Percentiles rank a stretch among this genome's conserved stretches.
Evolutionary conservation across 176 grass and related monocot species (phyloP).

Genomic region (Eleusine coracana): DNA sequence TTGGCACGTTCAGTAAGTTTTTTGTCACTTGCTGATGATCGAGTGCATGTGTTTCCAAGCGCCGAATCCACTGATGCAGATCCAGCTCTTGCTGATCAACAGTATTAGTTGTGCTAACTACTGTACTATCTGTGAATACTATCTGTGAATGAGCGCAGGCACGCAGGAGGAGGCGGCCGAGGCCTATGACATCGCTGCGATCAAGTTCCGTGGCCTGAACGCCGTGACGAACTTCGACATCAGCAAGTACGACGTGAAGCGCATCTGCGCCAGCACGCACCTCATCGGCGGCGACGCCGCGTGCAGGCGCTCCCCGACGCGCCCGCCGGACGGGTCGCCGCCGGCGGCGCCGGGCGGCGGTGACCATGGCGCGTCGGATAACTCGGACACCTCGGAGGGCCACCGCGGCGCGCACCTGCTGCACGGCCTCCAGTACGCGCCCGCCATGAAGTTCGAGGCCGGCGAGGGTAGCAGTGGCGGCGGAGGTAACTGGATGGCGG

Average conservation of each 20-base stretch:
- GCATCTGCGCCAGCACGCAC: constrained; percentile 80
- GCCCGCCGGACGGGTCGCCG: neutral
- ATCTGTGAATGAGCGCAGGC: constrained; percentile 39
- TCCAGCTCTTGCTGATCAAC: too few relatives aligned
- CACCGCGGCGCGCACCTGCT: constrained; percentile 53
- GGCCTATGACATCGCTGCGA: constrained; percentile 94
- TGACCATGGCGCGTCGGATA: constrained; percentile 37
- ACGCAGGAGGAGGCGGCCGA: constrained; percentile 98
- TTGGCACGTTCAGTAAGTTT: constrained; percentile 94
- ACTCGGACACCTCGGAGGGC: constrained; percentile 37
- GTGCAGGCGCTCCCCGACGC: constrained; percentile 53
- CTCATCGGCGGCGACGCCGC: constrained; percentile 69
- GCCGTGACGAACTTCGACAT: constrained; percentile 98
- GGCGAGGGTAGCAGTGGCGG: constrained; percentile 52
- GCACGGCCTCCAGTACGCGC: constrained; percentile 50
- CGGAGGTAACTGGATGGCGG: constrained; percentile 39
- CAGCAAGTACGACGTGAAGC: constrained; percentile 89
- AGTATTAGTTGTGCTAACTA: too few relatives aligned
- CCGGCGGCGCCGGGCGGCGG: neutral
- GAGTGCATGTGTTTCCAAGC: neutral
- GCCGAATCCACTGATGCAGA: too few relatives aligned
- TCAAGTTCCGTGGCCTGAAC: constrained; percentile 93
- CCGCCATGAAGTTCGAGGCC: constrained; percentile 58
- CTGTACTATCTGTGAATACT: neutral
- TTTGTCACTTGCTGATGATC: neutral